Percentiles rank a stretch among this genome's conserved stretches.
Evolutionary conservation across 768 basidiomycete genomes (phyloP).

Genomic region (Sarcomyxa edulis): DNA sequence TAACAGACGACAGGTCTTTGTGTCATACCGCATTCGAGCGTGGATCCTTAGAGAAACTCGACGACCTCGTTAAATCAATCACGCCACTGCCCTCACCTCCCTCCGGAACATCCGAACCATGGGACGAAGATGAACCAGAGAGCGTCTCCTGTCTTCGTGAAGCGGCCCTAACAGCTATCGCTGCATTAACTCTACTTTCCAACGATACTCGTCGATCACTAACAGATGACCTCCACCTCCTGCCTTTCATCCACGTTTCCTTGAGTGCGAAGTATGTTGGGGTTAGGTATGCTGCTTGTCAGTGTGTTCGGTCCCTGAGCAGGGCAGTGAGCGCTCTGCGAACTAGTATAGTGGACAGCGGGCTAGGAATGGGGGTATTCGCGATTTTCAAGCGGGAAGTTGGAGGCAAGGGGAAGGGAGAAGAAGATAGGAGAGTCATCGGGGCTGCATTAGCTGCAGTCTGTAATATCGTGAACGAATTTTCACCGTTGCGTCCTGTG

Average conservation of each 20-base stretch:
- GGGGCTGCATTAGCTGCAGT: conserved; percentile 68
- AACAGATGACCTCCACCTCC: conserved; percentile 51
- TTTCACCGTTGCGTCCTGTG: conserved; percentile 74
- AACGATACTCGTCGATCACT: conserved; percentile 69
- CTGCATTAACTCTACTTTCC: conserved; percentile 66
- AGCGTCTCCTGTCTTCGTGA: conserved; percentile 56
- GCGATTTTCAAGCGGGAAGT: conserved; percentile 39
- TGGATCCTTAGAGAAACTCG: conserved; percentile 55
- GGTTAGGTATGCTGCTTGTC: conserved; percentile 83
- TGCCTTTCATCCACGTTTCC: conserved; percentile 40
- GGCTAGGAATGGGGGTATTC: conserved; percentile 69
- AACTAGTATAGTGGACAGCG: conserved; percentile 81
- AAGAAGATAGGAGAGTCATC: conserved; percentile 67
- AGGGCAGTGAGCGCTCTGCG: conserved; percentile 76
- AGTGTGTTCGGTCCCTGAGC: conserved; percentile 75
- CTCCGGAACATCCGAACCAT: conserved; percentile 34
- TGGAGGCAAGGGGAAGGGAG: conserved; percentile 58
- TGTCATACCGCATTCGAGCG: conserved; percentile 69
- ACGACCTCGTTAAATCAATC: conserved; percentile 43
- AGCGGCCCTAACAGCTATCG: conserved; percentile 70
- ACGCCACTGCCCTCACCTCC: too few species aligned
- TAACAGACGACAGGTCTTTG: conserved; percentile 63
- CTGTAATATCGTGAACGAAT: conserved; percentile 84
- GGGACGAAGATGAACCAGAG: conserved; percentile 71
- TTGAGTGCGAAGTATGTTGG: conserved; percentile 62